Base-by-base conservation (phyloP, 2,329 filamentous ascomycete genomes). In the Sporothrix brasiliensis region DNA sequence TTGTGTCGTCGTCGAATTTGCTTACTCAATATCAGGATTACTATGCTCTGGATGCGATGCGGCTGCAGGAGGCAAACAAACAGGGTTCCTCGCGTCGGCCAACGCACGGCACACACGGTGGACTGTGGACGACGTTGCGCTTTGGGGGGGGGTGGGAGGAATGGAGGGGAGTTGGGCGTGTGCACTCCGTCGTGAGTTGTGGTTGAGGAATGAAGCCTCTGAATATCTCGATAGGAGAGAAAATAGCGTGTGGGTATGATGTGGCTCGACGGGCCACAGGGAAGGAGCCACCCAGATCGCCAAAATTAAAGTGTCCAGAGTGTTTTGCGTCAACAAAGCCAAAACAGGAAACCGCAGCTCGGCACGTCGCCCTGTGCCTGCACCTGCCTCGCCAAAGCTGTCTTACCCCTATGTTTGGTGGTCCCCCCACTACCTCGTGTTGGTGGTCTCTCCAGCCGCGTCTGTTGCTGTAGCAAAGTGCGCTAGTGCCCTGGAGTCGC, bases 381-480 rank as follows among this genome's bases (percentile, higher is more conserved):
- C 41, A 24, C 41, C 41, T 60, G 50, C 30, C 24, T 65, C 24
- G 27, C 49, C n/a, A 19, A 52, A n/a, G 44, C 24, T 24, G 24
- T 24, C 24, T 54, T 67, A 53, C 65, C 65, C 56, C 65, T 68
- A 63, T 68, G 39, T 65, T 58, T 44, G 50, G 41, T 39, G 54
- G 39, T 30, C 52, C 41, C 30, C 27, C 39, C 63, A 11, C 44
- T 34, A 34, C 4, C 21, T 13, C 44, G 50, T 53, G 50, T 60
- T 63, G 13, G 11, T 27, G 16, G n/a, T 68, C 30, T 27, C 16
- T 19, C 67, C 67, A 71, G 67, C 52, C 70, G 70, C 70, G 70
- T 71, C 70, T 69, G 70, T 71, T 71, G 70, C 67, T 58, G 67
- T 63, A 71, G 70, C 66, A 71, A 71, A 69, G 10, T 61, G 47